Evolutionary conservation across 495 filamentous ascomycete genomes (phyloP).

Genomic region (Rhypophila decipiens): DNA sequence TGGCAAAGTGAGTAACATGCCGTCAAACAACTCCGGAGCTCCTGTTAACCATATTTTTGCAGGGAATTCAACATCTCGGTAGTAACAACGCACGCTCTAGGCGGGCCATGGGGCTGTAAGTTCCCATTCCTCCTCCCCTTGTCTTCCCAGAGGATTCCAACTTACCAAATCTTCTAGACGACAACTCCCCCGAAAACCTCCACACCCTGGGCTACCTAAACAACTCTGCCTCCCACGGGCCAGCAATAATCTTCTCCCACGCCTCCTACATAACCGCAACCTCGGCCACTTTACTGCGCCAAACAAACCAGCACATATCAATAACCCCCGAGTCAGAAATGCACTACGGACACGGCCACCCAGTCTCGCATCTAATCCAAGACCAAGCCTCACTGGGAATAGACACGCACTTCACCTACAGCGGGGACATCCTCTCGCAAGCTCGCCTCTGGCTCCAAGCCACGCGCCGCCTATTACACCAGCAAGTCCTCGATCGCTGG

Average conservation of each 20-base stretch:
- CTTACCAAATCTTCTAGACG: conserved; percentile 7
- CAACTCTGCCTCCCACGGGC: no score
- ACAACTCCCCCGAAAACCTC: conserved; percentile 28
- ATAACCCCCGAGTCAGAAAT: conserved; percentile 43
- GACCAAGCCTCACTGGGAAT: conserved; percentile 40
- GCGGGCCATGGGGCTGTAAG: conserved; percentile 29
- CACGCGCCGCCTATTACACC: conserved; percentile 23
- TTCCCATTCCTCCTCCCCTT: background rate
- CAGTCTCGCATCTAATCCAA: conserved; percentile 26
- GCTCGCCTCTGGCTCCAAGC: conserved; percentile 40
- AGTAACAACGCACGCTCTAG: conserved; percentile 29
- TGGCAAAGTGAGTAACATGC: conserved; percentile 7
- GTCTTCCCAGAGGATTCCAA: background rate
- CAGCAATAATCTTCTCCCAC: conserved; percentile 41
- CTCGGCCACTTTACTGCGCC: conserved; percentile 25
- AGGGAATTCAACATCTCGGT: conserved; percentile 22
- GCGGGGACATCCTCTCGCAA: conserved; percentile 38
- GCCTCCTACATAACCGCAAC: conserved; percentile 21
- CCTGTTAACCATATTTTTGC: background rate
- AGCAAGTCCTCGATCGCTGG: conserved; percentile 28
- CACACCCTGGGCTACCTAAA: conserved; percentile 24
- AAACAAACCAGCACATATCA: conserved; percentile 33
- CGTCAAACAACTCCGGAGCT: background rate
- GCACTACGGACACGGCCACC: conserved; percentile 38
- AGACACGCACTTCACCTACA: conserved; percentile 42